A percentile compares a stretch with the other conserved stretches of the same genome.
Conservation (phyloP, 164 flowering plant species). For the Vitis cinerea region DNA sequence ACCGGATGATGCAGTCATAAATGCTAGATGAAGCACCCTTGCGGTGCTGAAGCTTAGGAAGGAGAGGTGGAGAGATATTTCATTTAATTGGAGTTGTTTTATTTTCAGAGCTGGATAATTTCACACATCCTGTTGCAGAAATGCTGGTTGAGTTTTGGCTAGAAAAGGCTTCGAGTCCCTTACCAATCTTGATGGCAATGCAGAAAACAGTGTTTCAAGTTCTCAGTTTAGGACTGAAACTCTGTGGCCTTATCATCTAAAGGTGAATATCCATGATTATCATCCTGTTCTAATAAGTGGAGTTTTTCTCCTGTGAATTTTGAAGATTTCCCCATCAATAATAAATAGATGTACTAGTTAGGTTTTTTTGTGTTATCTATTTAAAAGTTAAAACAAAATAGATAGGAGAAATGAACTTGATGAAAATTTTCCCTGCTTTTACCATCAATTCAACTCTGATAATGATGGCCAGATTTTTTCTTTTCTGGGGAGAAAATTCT, state of each 20-base stretch:
- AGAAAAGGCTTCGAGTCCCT: neutral
- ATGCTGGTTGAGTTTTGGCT: neutral
- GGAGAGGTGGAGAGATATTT: neutral
- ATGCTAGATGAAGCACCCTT: neutral
- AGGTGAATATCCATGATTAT: constrained; percentile 5
- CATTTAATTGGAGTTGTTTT: neutral
- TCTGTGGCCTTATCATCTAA: constrained; percentile 4
- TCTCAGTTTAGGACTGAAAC: neutral
- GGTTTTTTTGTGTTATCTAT: neutral
- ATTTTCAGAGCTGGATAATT: neutral
- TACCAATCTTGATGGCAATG: constrained; percentile 1
- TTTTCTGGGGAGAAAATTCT: too few relatives aligned
- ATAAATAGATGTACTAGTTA: neutral
- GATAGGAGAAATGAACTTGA: constrained; percentile 1
- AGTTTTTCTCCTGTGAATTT: neutral
- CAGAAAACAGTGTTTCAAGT: neutral
- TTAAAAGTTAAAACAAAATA: neutral
- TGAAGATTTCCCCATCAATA: neutral
- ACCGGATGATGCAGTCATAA: neutral
- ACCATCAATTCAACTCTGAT: neutral
- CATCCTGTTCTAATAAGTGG: constrained; percentile 11
- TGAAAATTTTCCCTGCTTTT: neutral
- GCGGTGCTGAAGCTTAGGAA: neutral
- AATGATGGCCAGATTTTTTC: too few relatives aligned
- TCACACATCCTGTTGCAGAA: neutral